These are phyloP conservation scores for Metarhizium brunneum DNA, from an alignment of 2,329 filamentous ascomycete genomes.

Conservation along the genomic window DNA sequence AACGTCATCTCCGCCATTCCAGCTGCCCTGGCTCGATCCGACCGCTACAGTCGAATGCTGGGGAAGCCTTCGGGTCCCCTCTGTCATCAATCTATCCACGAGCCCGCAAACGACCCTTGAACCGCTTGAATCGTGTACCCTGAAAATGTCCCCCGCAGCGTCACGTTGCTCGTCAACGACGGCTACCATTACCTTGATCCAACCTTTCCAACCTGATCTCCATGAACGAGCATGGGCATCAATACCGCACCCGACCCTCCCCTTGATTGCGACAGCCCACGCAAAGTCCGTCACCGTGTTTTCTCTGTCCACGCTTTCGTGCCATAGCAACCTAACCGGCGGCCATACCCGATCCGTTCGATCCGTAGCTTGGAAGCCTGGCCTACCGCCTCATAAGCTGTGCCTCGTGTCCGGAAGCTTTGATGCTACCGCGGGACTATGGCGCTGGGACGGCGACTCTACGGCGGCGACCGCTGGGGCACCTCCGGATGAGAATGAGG, in stretches of 20 bases:
- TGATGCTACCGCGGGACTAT: constrained; percentile 82
- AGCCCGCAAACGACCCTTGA: not conserved
- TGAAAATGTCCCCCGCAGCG: constrained; percentile 2
- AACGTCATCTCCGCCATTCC: not conserved
- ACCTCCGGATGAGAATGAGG: constrained; percentile 28
- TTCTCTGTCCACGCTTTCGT: constrained; percentile 70
- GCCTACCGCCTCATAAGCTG: constrained; percentile 48
- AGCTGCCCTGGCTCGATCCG: too few relatives aligned
- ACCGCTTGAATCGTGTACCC: not conserved
- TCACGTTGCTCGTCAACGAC: not conserved
- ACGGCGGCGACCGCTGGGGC: constrained; percentile 12
- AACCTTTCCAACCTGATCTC: constrained; percentile 45
- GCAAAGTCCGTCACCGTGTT: constrained; percentile 84
- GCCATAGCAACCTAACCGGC: constrained; percentile 71
- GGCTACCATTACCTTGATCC: constrained; percentile 26
- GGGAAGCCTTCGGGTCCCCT: not conserved
- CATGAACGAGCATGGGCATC: constrained; percentile 77
- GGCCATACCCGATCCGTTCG: constrained; percentile 90
- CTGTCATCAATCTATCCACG: not conserved
- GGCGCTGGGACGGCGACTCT: constrained; percentile 54
- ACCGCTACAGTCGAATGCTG: not conserved
- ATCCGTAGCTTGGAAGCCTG: constrained; percentile 79
- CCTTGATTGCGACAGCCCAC: constrained; percentile 81
- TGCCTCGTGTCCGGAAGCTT: constrained; percentile 90
- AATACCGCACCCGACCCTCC: constrained; percentile 74